Evolutionary conservation across 2,329 filamentous ascomycete genomes (phyloP).

Genomic region (Hypoxylon sp.): DNA sequence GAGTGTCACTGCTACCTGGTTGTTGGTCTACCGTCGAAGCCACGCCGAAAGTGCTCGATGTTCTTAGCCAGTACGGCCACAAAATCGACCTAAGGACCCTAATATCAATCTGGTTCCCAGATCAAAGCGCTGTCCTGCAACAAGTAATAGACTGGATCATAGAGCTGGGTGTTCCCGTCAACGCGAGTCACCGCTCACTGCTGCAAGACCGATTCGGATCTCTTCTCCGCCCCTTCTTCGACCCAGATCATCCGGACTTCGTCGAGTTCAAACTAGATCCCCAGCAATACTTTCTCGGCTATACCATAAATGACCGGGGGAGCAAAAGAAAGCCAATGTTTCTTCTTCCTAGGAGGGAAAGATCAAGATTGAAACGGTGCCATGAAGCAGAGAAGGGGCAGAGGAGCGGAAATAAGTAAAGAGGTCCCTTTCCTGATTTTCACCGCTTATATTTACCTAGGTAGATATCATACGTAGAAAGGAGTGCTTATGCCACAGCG

Average conservation of each 20-base stretch:
- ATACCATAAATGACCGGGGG: too few species aligned
- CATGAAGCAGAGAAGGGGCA: not conserved
- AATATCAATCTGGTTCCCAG: constrained; percentile 27
- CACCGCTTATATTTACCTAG: not conserved
- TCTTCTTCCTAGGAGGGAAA: not conserved
- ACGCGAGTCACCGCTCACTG: constrained; percentile 16
- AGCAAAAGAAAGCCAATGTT: not conserved
- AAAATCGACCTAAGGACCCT: constrained; percentile 12
- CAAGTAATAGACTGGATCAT: constrained; percentile 35
- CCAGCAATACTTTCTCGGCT: not conserved
- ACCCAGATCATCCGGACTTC: constrained; percentile 18
- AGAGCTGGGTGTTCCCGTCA: constrained; percentile 16
- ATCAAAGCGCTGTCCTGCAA: constrained; percentile 8
- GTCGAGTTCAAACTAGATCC: not conserved
- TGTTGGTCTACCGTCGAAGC: not conserved
- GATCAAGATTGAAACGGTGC: not conserved
- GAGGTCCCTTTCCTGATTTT: not conserved
- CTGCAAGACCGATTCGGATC: constrained; percentile 23
- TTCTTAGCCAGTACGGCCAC: not conserved
- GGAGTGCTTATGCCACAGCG: not conserved
- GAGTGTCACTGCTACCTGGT: too few species aligned
- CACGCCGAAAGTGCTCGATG: not conserved
- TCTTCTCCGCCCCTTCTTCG: constrained; percentile 29
- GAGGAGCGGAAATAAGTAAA: not conserved
- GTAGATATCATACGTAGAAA: not conserved